These are phyloP conservation scores for Coniochaeta pulveracea DNA, from an alignment of 2,329 filamentous ascomycete genomes.

Conservation along the genomic window DNA sequence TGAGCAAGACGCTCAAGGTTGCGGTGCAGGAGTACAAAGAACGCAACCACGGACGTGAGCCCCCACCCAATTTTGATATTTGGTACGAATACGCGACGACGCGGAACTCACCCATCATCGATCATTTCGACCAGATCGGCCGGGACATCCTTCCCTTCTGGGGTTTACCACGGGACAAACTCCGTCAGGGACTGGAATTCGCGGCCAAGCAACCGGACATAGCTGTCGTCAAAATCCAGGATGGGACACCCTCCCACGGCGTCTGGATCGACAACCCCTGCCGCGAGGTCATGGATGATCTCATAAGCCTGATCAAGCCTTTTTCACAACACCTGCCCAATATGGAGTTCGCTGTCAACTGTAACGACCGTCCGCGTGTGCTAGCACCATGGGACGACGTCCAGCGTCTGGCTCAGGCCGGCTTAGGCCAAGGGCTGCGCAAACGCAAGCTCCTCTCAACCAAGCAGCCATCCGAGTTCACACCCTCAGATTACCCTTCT, in stretches of 20 bases:
- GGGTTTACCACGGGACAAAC: conserved; percentile 55
- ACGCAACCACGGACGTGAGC: conserved; percentile 50
- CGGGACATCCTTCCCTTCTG: conserved; percentile 68
- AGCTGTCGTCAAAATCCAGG: conserved; percentile 44
- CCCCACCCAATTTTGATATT: conserved; percentile 71
- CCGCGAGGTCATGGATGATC: conserved; percentile 26
- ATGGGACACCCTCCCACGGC: conserved; percentile 45
- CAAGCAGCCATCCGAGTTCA: too few species aligned
- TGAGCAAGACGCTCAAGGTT: conserved; percentile 32
- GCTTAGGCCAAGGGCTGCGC: conserved; percentile 17
- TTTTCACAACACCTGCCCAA: conserved; percentile 67
- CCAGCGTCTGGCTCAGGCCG: conserved; percentile 17
- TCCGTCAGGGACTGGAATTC: conserved; percentile 45
- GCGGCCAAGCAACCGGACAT: conserved; percentile 29
- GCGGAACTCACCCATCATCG: conserved; percentile 60
- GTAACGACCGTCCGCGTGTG: conserved; percentile 63
- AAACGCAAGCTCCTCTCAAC: conserved; percentile 47
- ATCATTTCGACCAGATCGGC: conserved; percentile 73
- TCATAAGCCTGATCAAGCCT: conserved; percentile 54
- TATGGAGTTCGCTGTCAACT: conserved; percentile 78
- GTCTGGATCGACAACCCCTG: conserved; percentile 19
- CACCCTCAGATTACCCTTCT: too few species aligned
- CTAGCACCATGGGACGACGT: conserved; percentile 58
- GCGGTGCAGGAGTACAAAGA: conserved; percentile 38
- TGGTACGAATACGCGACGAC: conserved; percentile 72